phyloP scores from a whole-genome alignment of 208 protist species.

The Trypanosoma theileri region DNA sequence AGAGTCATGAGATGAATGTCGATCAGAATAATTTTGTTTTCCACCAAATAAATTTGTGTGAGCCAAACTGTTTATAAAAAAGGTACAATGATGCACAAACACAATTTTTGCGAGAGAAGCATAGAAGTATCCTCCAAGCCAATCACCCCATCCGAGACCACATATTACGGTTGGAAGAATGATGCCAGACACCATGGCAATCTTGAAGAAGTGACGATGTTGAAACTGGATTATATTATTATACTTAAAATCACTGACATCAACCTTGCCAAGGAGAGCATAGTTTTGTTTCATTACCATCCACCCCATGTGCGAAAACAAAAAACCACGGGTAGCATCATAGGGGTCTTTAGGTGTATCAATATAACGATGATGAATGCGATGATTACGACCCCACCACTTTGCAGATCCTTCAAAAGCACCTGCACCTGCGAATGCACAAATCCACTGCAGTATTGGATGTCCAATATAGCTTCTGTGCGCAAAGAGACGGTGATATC shows the following conservation, averaged over 20 bases:
- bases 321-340: constrained; percentile 87
- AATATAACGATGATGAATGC: constrained; percentile 90
- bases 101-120: constrained; percentile 72
- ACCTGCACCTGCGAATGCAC: constrained; percentile 77
- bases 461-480: constrained; percentile 82
- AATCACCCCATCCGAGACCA: constrained; percentile 83
- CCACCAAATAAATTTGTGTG: constrained; percentile 76
- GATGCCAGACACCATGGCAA: constrained; percentile 83
- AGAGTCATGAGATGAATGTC: constrained; percentile 82
- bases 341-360: constrained; percentile 93
- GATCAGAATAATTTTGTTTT: constrained; percentile 78
- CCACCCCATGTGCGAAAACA: constrained; percentile 92
- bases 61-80: constrained; percentile 92
- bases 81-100: constrained; percentile 90
- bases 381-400: constrained; percentile 90
- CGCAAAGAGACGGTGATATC: constrained; percentile 90
- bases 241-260: constrained; percentile 84
- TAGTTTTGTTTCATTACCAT: constrained; percentile 93
- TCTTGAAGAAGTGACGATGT: constrained; percentile 83
- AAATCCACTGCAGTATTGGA: constrained; percentile 60
- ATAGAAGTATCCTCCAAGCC: constrained; percentile 86
- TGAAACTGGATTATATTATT: constrained; percentile 87
- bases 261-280: constrained; percentile 73
- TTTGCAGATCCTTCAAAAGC: constrained; percentile 91
- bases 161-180: constrained; percentile 84